Evolutionary conservation across 108 stramenopile species (phyloP).

Genomic region (Cyclotella distinguenda): DNA sequence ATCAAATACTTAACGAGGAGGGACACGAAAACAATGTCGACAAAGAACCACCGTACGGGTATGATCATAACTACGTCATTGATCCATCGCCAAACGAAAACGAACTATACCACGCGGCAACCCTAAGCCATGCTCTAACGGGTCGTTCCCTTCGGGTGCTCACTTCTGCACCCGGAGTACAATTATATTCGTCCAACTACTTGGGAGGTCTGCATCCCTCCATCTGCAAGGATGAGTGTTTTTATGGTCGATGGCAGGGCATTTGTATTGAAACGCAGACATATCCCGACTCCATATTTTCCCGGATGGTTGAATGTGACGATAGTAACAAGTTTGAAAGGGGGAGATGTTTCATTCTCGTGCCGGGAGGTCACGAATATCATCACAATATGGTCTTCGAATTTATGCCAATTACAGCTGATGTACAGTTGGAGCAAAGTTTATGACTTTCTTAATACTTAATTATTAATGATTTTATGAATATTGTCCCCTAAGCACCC

Average conservation of each 20-base stretch:
- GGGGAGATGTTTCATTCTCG: slow-evolving; percentile 66
- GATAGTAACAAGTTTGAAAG: slow-evolving; percentile 47
- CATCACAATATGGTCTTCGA: slow-evolving; percentile 37
- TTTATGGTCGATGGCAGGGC: slow-evolving; percentile 66
- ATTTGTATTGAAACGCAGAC: slow-evolving; percentile 88
- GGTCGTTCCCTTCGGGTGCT: slow-evolving; percentile 50
- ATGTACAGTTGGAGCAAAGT: neutral
- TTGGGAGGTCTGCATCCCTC: slow-evolving; percentile 41
- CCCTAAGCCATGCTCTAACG: slow-evolving; percentile 37
- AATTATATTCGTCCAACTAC: slow-evolving; percentile 86
- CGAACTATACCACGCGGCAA: slow-evolving; percentile 18
- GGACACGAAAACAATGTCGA: neutral
- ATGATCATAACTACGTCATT: slow-evolving; percentile 85
- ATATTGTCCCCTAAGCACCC: no score
- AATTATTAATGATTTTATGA: no score
- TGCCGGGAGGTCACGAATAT: slow-evolving; percentile 53
- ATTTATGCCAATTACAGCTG: slow-evolving; percentile 2
- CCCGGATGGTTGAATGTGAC: slow-evolving; percentile 3
- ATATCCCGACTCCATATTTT: slow-evolving; percentile 71
- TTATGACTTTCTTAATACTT: neutral
- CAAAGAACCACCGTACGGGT: slow-evolving; percentile 54
- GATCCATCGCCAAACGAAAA: slow-evolving; percentile 5
- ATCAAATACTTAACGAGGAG: neutral
- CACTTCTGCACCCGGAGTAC: slow-evolving; percentile 83
- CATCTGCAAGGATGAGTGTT: slow-evolving; percentile 46